Evolutionary conservation across 352 stramenopile species (phyloP).

Genomic region (Phytophthora boehmeriae): DNA sequence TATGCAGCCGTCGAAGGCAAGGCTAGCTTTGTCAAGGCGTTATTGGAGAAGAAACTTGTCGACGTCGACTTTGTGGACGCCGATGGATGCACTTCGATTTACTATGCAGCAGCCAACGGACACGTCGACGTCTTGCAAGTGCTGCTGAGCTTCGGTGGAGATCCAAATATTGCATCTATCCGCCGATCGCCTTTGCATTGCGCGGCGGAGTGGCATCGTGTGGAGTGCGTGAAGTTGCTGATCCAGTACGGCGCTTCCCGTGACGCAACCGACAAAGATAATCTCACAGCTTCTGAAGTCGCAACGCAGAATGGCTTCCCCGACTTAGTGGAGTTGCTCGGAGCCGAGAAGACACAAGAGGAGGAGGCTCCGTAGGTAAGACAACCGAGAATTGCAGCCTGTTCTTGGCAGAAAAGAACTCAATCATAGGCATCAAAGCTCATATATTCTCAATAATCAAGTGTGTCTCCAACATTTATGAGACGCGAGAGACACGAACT

Average conservation of each 20-base stretch:
- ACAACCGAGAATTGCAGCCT: neutral
- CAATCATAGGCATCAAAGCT: neutral
- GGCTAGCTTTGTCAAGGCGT: constrained; percentile 50
- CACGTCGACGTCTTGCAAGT: constrained; percentile 55
- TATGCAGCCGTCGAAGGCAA: constrained; percentile 81
- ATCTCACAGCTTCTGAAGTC: constrained; percentile 38
- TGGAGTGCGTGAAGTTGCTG: constrained; percentile 63
- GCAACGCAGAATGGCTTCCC: constrained; percentile 43
- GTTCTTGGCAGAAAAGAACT: neutral
- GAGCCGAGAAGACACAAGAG: neutral
- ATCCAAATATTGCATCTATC: constrained; percentile 65
- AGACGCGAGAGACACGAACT: neutral
- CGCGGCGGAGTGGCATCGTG: constrained; percentile 73
- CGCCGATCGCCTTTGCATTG: constrained; percentile 75
- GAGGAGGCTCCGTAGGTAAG: neutral
- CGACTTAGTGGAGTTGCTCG: constrained; percentile 24
- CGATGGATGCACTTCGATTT: constrained; percentile 71
- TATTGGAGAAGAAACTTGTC: constrained; percentile 62
- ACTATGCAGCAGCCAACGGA: constrained; percentile 77
- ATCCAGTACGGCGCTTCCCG: constrained; percentile 42
- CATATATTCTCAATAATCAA: neutral
- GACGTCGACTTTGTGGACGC: constrained; percentile 70
- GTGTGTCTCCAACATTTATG: neutral
- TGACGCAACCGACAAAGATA: constrained; percentile 49
- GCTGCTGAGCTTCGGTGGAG: constrained; percentile 50